Evolutionary conservation across 208 protist genomes (phyloP).

Genomic region (Herpetomonas tarakana): DNA sequence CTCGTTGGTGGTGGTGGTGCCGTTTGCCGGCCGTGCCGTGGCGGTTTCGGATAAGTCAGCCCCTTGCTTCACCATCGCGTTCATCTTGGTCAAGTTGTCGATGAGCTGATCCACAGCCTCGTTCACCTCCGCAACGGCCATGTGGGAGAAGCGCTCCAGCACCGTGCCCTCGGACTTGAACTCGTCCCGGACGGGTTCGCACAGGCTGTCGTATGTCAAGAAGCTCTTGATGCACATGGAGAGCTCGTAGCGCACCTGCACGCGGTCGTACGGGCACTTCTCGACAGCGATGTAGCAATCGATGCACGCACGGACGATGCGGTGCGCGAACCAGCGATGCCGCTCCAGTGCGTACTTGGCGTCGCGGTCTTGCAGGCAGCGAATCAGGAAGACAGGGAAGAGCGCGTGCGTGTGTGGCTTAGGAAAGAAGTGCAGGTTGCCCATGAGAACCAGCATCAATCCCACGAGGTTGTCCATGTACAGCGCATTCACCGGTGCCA

Average conservation of each 20-base stretch:
- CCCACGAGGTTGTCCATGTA: constrained; percentile 66
- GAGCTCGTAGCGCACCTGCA: constrained; percentile 83
- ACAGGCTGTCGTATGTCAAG: constrained; percentile 61
- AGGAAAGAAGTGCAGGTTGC: constrained; percentile 85
- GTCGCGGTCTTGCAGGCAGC: constrained; percentile 47
- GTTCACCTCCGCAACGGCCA: constrained; percentile 87
- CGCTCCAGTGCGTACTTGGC: constrained; percentile 50
- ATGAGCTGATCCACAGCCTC: constrained; percentile 82
- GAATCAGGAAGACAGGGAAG: constrained; percentile 65
- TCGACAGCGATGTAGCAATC: constrained; percentile 90
- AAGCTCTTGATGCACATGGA: constrained; percentile 75
- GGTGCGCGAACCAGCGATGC: constrained; percentile 76
- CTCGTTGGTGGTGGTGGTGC: constrained; percentile 8
- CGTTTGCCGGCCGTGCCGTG: constrained; percentile 9
- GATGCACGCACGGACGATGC: constrained; percentile 82
- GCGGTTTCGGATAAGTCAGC: constrained; percentile 58
- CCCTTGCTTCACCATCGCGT: constrained; percentile 57
- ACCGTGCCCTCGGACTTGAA: constrained; percentile 65
- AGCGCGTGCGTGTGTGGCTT: constrained; percentile 89
- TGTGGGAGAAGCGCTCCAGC: constrained; percentile 88
- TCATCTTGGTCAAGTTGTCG: constrained; percentile 80
- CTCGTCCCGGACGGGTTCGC: constrained; percentile 65
- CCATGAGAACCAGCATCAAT: constrained; percentile 89
- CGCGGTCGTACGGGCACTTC: constrained; percentile 81
- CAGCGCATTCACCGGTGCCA: constrained; percentile 52